Evolutionary conservation across 129 eudicot genomes (phyloP), one percentile per base, ranked within the genome.

Genomic region (Artemisia annua): DNA sequence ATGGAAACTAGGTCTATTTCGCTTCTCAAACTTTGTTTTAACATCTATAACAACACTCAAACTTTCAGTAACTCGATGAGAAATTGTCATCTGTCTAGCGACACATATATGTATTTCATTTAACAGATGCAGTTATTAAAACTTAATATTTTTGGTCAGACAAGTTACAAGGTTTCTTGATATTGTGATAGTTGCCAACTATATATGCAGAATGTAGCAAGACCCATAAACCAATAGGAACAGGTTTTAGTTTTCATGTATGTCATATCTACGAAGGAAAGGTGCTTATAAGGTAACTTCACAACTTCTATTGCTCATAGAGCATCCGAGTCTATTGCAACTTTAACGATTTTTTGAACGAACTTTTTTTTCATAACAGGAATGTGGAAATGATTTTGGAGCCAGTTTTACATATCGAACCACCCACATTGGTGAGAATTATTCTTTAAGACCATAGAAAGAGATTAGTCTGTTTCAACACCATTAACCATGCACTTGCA

Each of bases 301-400:
- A 59, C 62, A 19, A 11, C 1, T 12, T 12, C 48, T 4, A 15
- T 12, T 44, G 9, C 48, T 44, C 58, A 19, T 24, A 56, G 14
- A 11, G 11, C 10, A 76, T 10, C 20, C 54, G 11, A 35, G 64
- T 43, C 60, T 13, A 48, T 26, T 2, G 13, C 7, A 53, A 10
- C 14, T 49, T 10, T 15, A 49, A 49, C 15, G 54, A 11, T 49
- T 9, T 49, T 49, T 49, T 2, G 54, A 49, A 49, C 9, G 1
- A 49, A 15, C 11, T 49, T 49, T 54, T 3, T 54, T 54, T 17
- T 35, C 59, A 17, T 16, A 74, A 7, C 78, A 89, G 96, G 88
- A 91, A 91, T 69, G 91, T 87, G 77, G 97, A 88, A 79, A 91
- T 87, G 80, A 84, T 85, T 87, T 69, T 88, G 83, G 87, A 87